Evolutionary conservation across 805 yeast genomes (phyloP).

Genomic region (Saccharomyces mikatae): DNA sequence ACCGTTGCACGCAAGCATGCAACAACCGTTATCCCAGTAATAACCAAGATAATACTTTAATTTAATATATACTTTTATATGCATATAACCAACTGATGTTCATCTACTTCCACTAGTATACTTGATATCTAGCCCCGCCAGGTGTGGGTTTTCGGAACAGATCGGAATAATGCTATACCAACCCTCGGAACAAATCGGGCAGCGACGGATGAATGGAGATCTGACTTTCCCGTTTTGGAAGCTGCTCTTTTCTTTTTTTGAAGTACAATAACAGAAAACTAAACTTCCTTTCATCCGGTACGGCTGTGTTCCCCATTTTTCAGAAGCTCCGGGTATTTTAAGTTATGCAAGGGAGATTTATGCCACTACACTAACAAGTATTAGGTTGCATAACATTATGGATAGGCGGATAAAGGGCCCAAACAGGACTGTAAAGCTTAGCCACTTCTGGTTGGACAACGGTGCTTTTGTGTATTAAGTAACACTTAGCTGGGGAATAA

Average conservation of each 20-base stretch:
- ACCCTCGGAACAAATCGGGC: not conserved
- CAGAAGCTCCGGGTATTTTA: not conserved
- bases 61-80: not conserved
- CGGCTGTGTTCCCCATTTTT: not conserved
- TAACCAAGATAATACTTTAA: not conserved
- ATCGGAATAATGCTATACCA: not conserved
- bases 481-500: not conserved
- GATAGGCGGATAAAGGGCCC: not conserved
- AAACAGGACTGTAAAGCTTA: not conserved
- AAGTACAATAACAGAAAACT: not conserved
- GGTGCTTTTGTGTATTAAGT: not conserved
- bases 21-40: not conserved
- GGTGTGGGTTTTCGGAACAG: not conserved
- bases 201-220: not conserved
- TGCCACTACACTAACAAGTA: not conserved
- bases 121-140: not conserved
- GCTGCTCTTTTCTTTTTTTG: not conserved
- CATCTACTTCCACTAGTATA: not conserved
- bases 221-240: not conserved
- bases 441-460: not conserved
- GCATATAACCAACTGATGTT: not conserved
- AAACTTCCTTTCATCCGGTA: not conserved
- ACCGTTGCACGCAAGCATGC: not conserved
- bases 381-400: not conserved
- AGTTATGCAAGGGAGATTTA: not conserved